Conservation (phyloP, 768 basidiomycete genomes). For the Russula dissimulans region DNA sequence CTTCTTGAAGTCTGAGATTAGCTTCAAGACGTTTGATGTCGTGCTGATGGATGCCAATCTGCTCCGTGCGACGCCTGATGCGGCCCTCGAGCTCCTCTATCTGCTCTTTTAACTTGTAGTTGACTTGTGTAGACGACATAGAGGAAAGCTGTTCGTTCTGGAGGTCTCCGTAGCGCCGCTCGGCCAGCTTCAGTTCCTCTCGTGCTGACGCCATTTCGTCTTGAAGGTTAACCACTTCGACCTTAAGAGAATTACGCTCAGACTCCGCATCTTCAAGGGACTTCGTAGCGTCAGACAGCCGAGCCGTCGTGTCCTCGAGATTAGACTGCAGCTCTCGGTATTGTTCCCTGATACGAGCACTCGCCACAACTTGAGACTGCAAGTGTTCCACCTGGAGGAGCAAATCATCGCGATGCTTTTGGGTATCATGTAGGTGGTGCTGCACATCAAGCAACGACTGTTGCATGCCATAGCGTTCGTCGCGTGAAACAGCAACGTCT, state of each 20-base stretch:
- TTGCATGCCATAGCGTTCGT: conserved; percentile 2
- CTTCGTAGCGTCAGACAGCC: conserved; percentile 36
- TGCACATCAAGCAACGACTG: conserved; percentile 1
- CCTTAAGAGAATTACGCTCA: conserved; percentile 54
- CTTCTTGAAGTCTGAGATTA: conserved; percentile 66
- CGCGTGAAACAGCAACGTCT: background rate
- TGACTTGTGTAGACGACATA: conserved; percentile 41
- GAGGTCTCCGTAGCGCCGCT: conserved; percentile 50
- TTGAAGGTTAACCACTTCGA: conserved; percentile 56
- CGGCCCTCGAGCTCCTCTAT: conserved; percentile 62
- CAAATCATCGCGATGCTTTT: conserved; percentile 9
- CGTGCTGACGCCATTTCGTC: conserved; percentile 46
- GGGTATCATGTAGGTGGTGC: background rate
- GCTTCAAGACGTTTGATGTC: conserved; percentile 70
- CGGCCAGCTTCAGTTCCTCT: conserved; percentile 45
- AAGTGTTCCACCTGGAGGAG: conserved; percentile 8
- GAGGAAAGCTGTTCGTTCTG: conserved; percentile 58
- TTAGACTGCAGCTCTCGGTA: conserved; percentile 14
- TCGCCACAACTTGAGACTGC: conserved; percentile 9
- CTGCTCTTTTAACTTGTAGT: conserved; percentile 47
- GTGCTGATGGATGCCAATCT: conserved; percentile 71
- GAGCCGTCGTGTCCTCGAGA: conserved; percentile 36
- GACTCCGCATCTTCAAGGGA: conserved; percentile 50
- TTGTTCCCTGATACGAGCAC: conserved; percentile 6
- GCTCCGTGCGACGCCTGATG: conserved; percentile 56